These are phyloP conservation scores for Sordariomycetes sp. DNA, from an alignment of 2,329 filamentous ascomycete genomes.

Conservation along the genomic window DNA sequence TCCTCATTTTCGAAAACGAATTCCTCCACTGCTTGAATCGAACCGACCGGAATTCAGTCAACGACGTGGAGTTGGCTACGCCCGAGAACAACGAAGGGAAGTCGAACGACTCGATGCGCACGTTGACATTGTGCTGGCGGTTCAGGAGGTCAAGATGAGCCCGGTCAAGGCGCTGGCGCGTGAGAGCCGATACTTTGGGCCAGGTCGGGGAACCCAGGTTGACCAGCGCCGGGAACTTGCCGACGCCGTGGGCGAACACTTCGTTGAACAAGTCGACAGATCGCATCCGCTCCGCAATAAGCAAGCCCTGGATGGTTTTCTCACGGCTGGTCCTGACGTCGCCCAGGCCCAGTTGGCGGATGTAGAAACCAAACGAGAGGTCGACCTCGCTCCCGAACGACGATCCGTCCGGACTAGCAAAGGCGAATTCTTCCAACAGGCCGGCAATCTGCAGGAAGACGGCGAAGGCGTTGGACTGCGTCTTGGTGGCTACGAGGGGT, in stretches of 20 bases:
- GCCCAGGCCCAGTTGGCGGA: conserved; percentile 64
- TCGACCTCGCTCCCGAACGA: conserved; percentile 51
- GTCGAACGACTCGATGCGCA: conserved; percentile 75
- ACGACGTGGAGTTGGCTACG: conserved; percentile 72
- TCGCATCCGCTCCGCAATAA: conserved; percentile 82
- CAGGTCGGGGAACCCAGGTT: conserved; percentile 59
- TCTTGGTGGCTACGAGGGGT: conserved; percentile 47
- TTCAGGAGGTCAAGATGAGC: conserved; percentile 70
- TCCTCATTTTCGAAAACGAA: conserved; percentile 64
- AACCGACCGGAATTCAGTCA: conserved; percentile 64
- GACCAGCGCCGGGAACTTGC: conserved; percentile 68
- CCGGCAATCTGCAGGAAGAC: conserved; percentile 43
- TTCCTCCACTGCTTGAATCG: conserved; percentile 77
- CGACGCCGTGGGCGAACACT: conserved; percentile 82
- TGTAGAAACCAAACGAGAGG: conserved; percentile 61
- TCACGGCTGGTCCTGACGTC: conserved; percentile 77
- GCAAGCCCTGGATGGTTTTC: conserved; percentile 78
- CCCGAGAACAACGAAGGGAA: conserved; percentile 86
- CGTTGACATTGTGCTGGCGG: conserved; percentile 59
- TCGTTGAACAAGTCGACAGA: conserved; percentile 78
- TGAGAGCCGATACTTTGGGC: conserved; percentile 56
- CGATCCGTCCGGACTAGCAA: conserved; percentile 42
- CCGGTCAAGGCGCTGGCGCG: conserved; percentile 70
- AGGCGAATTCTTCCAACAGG: conserved; percentile 46
- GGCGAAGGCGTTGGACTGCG: conserved; percentile 38